Conservation (phyloP, 2,329 filamentous ascomycete species). For the Fusarium siculi region DNA sequence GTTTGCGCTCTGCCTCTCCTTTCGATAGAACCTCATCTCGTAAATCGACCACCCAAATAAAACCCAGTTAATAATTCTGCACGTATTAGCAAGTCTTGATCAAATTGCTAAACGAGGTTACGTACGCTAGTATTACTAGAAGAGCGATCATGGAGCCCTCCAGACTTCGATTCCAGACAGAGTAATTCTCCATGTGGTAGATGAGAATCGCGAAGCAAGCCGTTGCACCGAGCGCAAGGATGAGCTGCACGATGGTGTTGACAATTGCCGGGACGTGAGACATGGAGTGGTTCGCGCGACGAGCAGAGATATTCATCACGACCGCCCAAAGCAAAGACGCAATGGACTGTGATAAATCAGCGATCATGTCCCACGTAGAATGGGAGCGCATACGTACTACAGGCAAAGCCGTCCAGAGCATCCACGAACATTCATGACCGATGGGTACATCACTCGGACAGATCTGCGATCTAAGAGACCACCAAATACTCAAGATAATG, state of each 20-base stretch:
- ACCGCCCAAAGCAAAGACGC: conserved; percentile 37
- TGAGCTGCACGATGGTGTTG: conserved; percentile 32
- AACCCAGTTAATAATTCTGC: conserved; percentile 35
- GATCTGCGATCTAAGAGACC: conserved; percentile 36
- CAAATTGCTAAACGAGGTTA: not conserved
- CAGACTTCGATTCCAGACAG: conserved; percentile 23
- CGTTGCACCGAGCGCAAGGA: conserved; percentile 38
- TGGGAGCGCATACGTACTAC: conserved; percentile 19
- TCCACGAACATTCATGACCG: conserved; percentile 35
- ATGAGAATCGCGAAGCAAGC: conserved; percentile 38
- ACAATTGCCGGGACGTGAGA: conserved; percentile 30
- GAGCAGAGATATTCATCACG: conserved; percentile 34
- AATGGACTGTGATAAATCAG: conserved; percentile 17
- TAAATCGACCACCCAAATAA: conserved; percentile 34
- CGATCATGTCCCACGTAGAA: fast-evolving
- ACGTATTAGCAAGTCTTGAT: not conserved
- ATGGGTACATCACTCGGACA: conserved; percentile 30
- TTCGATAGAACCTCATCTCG: conserved; percentile 19
- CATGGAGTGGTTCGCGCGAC: conserved; percentile 33
- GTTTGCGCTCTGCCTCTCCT: conserved; percentile 9
- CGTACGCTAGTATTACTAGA: conserved; percentile 40
- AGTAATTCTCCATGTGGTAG: conserved; percentile 30
- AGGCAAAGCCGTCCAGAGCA: conserved; percentile 41
- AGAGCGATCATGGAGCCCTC: conserved; percentile 40
- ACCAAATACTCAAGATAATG: conserved; percentile 56